Evolutionary conservation across 1,284 basidiomycete genomes (phyloP).

Genomic region (Trichosporon sp.): DNA sequence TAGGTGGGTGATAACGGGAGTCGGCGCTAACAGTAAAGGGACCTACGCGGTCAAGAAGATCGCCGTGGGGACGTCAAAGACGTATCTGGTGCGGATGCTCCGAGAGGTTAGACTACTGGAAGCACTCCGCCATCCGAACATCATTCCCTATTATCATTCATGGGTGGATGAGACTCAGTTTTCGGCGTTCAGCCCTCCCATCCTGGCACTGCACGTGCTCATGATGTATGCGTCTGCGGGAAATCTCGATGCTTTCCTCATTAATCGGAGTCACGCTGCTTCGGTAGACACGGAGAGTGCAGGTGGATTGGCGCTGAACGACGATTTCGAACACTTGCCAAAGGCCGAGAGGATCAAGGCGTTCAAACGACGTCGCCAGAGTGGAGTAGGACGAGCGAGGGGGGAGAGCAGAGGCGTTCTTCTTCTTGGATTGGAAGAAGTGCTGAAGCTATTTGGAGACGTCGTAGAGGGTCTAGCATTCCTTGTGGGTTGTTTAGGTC

Average conservation of each 20-base stretch:
- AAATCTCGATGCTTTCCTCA: constrained; percentile 77
- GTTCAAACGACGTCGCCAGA: constrained; percentile 46
- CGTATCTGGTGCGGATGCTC: constrained; percentile 77
- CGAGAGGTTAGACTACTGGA: constrained; percentile 83
- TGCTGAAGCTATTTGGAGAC: constrained; percentile 73
- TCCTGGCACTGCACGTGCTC: constrained; percentile 79
- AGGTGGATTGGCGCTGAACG: constrained; percentile 27
- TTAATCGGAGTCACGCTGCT: constrained; percentile 61
- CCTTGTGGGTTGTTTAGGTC: constrained; percentile 62
- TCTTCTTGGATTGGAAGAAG: constrained; percentile 76
- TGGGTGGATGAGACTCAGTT: constrained; percentile 87
- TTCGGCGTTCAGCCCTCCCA: constrained; percentile 75
- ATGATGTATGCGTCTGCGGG: constrained; percentile 95
- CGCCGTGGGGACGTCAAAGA: constrained; percentile 82
- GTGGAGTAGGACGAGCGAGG: constrained; percentile 43
- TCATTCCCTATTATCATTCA: constrained; percentile 91
- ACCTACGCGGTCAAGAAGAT: constrained; percentile 91
- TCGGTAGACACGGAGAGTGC: constrained; percentile 7
- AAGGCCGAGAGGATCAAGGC: constrained; percentile 66
- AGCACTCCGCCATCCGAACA: constrained; percentile 83
- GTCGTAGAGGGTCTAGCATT: constrained; percentile 77
- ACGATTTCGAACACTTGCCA: constrained; percentile 61
- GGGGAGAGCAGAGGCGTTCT: constrained; percentile 66
- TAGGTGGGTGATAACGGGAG: constrained; percentile 32
- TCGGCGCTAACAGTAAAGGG: constrained; percentile 33